phyloP scores from a whole-genome alignment of 441 rosid genomes.

The Sinapis alba region DNA sequence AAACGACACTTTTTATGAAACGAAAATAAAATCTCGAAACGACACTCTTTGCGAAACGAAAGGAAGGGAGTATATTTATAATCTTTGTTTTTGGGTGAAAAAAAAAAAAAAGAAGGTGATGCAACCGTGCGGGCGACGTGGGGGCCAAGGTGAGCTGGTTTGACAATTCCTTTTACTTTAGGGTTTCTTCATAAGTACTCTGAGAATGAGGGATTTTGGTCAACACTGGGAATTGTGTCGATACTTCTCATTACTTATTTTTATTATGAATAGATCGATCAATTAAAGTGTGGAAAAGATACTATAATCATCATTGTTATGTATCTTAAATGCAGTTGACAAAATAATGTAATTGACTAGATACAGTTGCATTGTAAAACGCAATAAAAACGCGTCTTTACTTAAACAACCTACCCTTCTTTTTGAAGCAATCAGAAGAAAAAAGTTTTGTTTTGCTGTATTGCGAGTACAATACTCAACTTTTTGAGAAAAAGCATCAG shows the following conservation, averaged over 20 bases:
- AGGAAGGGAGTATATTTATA: too few species aligned
- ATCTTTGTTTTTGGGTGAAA: background rate
- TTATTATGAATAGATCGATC: constrained; percentile 20
- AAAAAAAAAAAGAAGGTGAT: constrained; percentile 6
- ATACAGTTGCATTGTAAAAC: constrained; percentile 35
- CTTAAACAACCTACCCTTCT: background rate
- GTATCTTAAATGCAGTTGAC: constrained; percentile 37
- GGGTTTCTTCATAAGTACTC: constrained; percentile 40
- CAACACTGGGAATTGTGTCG: constrained; percentile 55
- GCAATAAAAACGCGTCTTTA: constrained; percentile 2
- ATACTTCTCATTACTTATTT: constrained; percentile 21
- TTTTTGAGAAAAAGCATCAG: too few species aligned
- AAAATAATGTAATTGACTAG: constrained; percentile 33
- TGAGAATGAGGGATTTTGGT: constrained; percentile 42
- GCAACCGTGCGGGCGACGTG: constrained; percentile 40
- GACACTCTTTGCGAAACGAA: too few species aligned
- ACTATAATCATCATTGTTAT: constrained; percentile 29
- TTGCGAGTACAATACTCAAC: background rate
- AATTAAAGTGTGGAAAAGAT: constrained; percentile 7
- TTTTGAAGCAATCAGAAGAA: background rate
- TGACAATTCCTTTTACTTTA: constrained; percentile 19
- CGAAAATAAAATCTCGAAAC: too few species aligned
- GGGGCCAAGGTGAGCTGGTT: constrained; percentile 4
- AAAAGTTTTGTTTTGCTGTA: background rate
- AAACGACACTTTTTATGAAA: too few species aligned